A percentile compares a stretch with the other conserved stretches of the same genome.
These are phyloP conservation scores for Achlya hypogyna DNA, from an alignment of 352 stramenopile genomes.

Conservation along the genomic window DNA sequence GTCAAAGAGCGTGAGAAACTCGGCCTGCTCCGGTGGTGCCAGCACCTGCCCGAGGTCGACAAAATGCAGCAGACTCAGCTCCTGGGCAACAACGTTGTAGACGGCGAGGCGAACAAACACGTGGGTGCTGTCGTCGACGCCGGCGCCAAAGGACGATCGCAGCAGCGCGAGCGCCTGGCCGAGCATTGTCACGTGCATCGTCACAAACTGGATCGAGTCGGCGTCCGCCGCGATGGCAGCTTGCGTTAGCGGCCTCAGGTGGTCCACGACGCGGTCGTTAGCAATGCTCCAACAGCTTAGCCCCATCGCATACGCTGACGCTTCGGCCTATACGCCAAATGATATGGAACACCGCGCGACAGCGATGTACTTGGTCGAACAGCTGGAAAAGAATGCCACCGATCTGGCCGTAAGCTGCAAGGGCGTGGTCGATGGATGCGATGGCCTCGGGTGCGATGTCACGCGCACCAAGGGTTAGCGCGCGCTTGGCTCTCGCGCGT, in stretches of 20 bases:
- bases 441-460: not conserved
- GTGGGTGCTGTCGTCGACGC: not conserved
- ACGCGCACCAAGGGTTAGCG: not conserved
- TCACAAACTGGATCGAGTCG: not conserved
- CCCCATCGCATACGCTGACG: not conserved
- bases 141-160: not conserved
- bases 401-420: conserved; percentile 14
- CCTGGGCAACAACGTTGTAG: not conserved
- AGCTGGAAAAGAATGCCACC: conserved; percentile 15
- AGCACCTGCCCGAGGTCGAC: not conserved
- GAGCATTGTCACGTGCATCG: not conserved
- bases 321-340: not conserved
- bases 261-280: not conserved
- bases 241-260: not conserved
- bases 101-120: conserved; percentile 11
- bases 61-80: conserved; percentile 14
- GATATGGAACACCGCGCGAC: not conserved
- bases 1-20: conserved; percentile 15
- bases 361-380: not conserved
- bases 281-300: conserved; percentile 11
- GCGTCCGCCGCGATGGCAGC: not conserved
- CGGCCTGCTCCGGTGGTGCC: not conserved
- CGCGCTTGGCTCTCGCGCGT: not conserved
- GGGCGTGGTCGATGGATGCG: not conserved
- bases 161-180: conserved; percentile 5